Evolutionary conservation across 257 asterid species (phyloP), one percentile per base, ranked within the genome.

Genomic region (Thymus mandschuricus): DNA sequence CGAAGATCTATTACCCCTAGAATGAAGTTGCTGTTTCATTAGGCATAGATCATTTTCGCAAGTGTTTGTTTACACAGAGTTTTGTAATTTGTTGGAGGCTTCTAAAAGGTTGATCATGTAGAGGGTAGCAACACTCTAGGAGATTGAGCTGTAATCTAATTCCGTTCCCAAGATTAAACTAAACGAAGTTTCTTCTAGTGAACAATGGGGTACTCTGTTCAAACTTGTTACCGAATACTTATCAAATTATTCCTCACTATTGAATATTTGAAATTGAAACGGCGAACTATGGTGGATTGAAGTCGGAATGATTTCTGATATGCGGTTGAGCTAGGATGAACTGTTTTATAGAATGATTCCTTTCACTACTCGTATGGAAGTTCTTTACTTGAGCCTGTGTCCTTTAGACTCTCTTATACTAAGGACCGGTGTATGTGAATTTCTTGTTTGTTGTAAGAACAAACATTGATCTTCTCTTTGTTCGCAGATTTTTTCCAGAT

Each of bases 401-500:
- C 55, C 13, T 40, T 29, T 72, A 5, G 28, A 31, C 45, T 27
- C 40, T 52, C 56, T 43, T 54, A 40, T 11, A 35, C 8, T 63
- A 34, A 7, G 35, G 10, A 8, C 52, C 10, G 30, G 45, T 50
- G 30, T 6, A n/a, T 41, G 10, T 44, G 56, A 54, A 64, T 46
- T 7, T 46, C 31, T 46, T 64, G 6, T 12, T 65, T 41, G 41
- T 52, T 41, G 38, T n/a, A 30, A 30, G 38, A 54, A 52, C 4
- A 30, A 48, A 29, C 8, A 10, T 6, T 64, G 38, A 72, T 62
- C 10, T 15, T 54, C 11, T 43, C 56, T 63, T 64, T 29, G 33
- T 73, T 64, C 1, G 12, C 77, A 73, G 77, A 55, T 73, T 73
- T 55, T 73, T 73, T 59, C 77, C 72, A 6, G 72, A 64, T 44